Percentiles rank a stretch among this genome's conserved stretches.
phyloP scores from a whole-genome alignment of 2,329 filamentous ascomycete species.

The Penicillium aurantiogriseum region DNA sequence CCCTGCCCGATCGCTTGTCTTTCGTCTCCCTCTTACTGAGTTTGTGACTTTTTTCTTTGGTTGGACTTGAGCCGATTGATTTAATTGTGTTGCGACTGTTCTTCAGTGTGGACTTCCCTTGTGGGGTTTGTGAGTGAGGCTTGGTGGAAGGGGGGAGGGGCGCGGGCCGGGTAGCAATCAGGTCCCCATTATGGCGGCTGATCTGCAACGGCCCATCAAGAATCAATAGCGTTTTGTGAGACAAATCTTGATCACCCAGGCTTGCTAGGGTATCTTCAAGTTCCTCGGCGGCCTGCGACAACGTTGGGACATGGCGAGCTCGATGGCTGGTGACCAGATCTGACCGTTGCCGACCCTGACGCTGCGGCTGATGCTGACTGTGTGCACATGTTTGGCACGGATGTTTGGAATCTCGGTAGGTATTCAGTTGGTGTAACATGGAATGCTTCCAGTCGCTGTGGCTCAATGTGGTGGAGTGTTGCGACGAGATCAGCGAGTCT shows the following conservation, averaged over 20 bases:
- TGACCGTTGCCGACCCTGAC: slow-evolving; percentile 6
- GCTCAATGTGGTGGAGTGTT: background rate
- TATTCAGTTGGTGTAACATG: background rate
- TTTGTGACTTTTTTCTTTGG: slow-evolving; percentile 4
- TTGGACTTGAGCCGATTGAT: background rate
- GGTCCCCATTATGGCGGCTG: slow-evolving; percentile 35
- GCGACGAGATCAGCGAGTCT: background rate
- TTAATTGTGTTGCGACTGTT: slow-evolving; percentile 1
- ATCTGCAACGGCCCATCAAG: slow-evolving; percentile 33
- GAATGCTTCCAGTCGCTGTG: background rate
- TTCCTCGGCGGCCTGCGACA: slow-evolving; percentile 38
- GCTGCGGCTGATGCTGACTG: slow-evolving; percentile 1
- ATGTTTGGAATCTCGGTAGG: background rate
- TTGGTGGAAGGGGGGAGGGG: slow-evolving; percentile 29
- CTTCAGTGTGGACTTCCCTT: background rate
- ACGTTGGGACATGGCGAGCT: slow-evolving; percentile 19
- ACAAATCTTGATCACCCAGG: background rate
- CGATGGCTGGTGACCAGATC: slow-evolving; percentile 8
- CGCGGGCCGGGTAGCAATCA: slow-evolving; percentile 33
- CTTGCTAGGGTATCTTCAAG: slow-evolving; percentile 22
- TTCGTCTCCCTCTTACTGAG: slow-evolving; percentile 2
- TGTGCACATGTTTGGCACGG: background rate
- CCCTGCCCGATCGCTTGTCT: background rate
- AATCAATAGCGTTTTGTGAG: slow-evolving; percentile 17
- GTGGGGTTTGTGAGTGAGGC: slow-evolving; percentile 13